These are phyloP conservation scores for Malania oleifera DNA, from an alignment of 164 flowering plant species.

Conservation along the genomic window DNA sequence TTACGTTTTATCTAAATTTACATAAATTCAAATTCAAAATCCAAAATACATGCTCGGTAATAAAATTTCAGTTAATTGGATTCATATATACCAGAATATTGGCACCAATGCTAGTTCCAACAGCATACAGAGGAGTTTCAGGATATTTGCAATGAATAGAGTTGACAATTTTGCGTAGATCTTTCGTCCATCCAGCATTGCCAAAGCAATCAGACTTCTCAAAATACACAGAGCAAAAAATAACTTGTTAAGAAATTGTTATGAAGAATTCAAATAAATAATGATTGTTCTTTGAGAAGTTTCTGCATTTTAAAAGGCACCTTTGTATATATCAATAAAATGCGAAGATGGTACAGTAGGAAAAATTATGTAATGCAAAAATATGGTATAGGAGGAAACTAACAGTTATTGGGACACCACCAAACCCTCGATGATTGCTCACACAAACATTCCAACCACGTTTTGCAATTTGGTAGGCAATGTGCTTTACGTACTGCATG, in stretches of 20 bases:
- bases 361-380: too few relatives aligned
- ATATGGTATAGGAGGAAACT: too few relatives aligned
- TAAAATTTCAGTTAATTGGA: too few relatives aligned
- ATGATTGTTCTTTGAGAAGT: too few relatives aligned
- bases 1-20: too few relatives aligned
- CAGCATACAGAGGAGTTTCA: neutral
- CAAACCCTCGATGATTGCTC: constrained; percentile 55
- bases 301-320: too few relatives aligned
- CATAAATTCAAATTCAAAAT: too few relatives aligned
- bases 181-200: constrained; percentile 3
- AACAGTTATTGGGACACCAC: constrained; percentile 53
- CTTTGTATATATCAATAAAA: too few relatives aligned
- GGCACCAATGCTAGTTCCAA: constrained; percentile 8
- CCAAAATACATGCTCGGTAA: too few relatives aligned
- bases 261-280: too few relatives aligned
- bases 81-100: constrained; percentile 4
- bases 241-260: neutral
- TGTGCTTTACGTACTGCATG: constrained; percentile 56
- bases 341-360: too few relatives aligned
- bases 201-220: neutral
- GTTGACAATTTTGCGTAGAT: neutral
- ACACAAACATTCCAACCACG: constrained; percentile 52
- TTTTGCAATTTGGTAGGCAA: constrained; percentile 36
- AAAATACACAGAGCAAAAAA: neutral
- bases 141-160: neutral